Conservation (phyloP, 768 basidiomycete genomes). For the Mycena kentingensis region DNA sequence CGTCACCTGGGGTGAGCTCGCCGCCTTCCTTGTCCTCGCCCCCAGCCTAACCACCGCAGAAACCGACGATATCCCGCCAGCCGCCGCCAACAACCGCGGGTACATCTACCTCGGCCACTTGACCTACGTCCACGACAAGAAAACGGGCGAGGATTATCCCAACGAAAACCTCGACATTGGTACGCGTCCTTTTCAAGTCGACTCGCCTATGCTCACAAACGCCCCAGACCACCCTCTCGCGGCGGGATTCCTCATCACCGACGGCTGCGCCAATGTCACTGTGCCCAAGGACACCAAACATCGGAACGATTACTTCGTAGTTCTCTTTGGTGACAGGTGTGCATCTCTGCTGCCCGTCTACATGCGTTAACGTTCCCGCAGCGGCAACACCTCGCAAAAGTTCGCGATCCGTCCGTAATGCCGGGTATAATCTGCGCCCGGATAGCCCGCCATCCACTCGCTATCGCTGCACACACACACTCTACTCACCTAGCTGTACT, state of each 20-base stretch:
- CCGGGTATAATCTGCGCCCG: no score
- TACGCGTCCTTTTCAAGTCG: not conserved
- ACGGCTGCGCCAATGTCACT: not conserved
- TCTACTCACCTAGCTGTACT: not conserved
- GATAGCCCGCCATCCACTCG: not conserved
- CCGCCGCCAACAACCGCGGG: conserved; percentile 33
- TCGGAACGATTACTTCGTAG: conserved; percentile 12
- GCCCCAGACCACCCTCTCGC: conserved; percentile 31
- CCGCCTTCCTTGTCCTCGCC: not conserved
- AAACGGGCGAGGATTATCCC: not conserved
- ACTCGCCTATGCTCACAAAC: not conserved
- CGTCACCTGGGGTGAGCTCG: conserved; percentile 42
- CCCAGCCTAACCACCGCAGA: not conserved
- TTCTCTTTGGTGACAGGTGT: conserved; percentile 36
- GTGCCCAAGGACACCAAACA: not conserved
- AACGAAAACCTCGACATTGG: conserved; percentile 52
- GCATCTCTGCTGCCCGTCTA: no score
- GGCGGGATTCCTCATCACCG: conserved; percentile 20
- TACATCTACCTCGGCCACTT: conserved; percentile 45
- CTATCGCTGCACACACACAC: not conserved
- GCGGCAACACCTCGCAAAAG: conserved; percentile 33
- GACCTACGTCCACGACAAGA: conserved; percentile 12
- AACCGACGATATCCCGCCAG: not conserved
- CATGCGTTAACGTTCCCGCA: no score
- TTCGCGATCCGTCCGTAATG: conserved; percentile 24